Percentiles rank a stretch among this genome's conserved stretches.
phyloP scores from a whole-genome alignment of 352 stramenopile genomes.

The Pythium diclinum region DNA sequence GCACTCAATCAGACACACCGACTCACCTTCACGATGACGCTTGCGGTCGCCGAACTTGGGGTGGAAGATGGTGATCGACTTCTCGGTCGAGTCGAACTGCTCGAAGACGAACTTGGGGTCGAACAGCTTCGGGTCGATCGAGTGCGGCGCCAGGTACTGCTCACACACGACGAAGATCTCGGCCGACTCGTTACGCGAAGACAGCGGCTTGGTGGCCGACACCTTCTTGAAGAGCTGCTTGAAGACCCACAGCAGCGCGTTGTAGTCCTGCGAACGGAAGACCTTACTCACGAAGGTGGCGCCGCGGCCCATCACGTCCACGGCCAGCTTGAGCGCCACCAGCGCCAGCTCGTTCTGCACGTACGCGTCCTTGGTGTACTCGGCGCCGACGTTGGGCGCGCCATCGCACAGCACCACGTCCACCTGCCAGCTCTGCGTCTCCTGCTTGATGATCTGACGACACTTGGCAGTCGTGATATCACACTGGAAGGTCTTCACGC shows the following conservation, averaged over 20 bases:
- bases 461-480: slow-evolving; percentile 93
- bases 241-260: slow-evolving; percentile 97
- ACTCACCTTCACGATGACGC: slow-evolving; percentile 90
- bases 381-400: slow-evolving; percentile 97
- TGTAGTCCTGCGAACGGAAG: slow-evolving; percentile 99
- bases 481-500: slow-evolving; percentile 97
- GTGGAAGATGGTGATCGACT: slow-evolving; percentile 96
- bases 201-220: slow-evolving; percentile 97
- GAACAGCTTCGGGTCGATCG: slow-evolving; percentile 97
- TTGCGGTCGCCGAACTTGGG: slow-evolving; percentile 96
- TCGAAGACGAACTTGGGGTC: slow-evolving; percentile 98
- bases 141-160: slow-evolving; percentile 94
- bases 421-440: slow-evolving; percentile 90
- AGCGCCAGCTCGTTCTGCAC: slow-evolving; percentile 98
- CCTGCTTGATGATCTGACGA: slow-evolving; percentile 90
- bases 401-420: slow-evolving; percentile 99
- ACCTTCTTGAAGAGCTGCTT: slow-evolving; percentile 99
- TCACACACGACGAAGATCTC: slow-evolving; percentile 99
- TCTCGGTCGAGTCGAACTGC: slow-evolving; percentile 86
- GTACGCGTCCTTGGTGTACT: slow-evolving; percentile 98
- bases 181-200: slow-evolving; percentile 96
- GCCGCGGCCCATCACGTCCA: slow-evolving; percentile 94
- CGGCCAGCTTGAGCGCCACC: slow-evolving; percentile 95
- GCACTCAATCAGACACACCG: slow-evolving; percentile 11
- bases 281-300: slow-evolving; percentile 96